Percentiles rank a stretch among this genome's conserved stretches.
Evolutionary conservation across 2,329 filamentous ascomycete species (phyloP).

Genomic region (Phialocephala sp.): DNA sequence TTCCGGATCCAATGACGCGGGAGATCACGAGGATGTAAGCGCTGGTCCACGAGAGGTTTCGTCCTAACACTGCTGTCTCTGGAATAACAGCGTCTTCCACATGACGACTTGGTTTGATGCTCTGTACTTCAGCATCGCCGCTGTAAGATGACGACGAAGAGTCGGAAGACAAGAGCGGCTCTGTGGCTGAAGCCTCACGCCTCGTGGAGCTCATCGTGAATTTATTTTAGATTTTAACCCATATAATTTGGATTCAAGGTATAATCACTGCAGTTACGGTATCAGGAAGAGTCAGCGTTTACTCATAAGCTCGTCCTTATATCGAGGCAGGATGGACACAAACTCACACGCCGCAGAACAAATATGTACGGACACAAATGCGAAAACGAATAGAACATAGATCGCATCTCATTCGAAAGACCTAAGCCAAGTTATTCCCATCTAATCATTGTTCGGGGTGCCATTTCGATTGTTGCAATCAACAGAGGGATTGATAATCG

Average conservation of each 20-base stretch:
- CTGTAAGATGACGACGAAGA: conserved; percentile 13
- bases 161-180: conserved; percentile 27
- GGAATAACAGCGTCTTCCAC: conserved; percentile 62
- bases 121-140: conserved; percentile 13
- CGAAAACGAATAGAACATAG: neutral
- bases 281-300: neutral
- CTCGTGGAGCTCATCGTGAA: neutral
- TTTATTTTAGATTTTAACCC: neutral
- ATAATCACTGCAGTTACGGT: neutral
- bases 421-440: neutral
- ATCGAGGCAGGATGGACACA: neutral
- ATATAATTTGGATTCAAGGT: neutral
- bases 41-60: conserved; percentile 36
- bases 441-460: neutral
- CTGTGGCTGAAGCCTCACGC: conserved; percentile 3
- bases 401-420: neutral
- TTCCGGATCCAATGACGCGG: conserved; percentile 39
- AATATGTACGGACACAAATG: neutral
- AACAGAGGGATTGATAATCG: conserved; percentile 4
- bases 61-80: conserved; percentile 64
- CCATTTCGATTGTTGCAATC: neutral
- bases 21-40: conserved; percentile 41
- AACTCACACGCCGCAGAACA: neutral
- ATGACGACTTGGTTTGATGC: conserved; percentile 24
- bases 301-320: neutral